These are phyloP conservation scores for Gymnopilus dilepis DNA, from an alignment of 768 basidiomycete species.

Conservation along the genomic window DNA sequence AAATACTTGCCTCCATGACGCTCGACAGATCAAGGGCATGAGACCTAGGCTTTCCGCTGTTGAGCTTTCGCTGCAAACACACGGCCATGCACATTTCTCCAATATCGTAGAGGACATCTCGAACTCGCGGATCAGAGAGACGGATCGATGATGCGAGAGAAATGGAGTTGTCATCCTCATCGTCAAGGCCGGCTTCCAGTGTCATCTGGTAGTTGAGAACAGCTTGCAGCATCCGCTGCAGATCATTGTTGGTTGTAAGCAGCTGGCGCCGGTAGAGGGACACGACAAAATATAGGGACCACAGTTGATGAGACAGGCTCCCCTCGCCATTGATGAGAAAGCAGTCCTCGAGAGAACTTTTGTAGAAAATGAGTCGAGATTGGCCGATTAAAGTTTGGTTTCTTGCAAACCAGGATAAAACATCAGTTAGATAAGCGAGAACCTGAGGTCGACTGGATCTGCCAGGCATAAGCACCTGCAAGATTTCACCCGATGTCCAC, in stretches of 20 bases:
- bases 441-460: neutral
- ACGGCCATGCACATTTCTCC: slow-evolving; percentile 33
- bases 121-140: neutral
- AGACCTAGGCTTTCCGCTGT: slow-evolving; percentile 33
- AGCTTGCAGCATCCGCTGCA: neutral
- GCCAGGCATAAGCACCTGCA: slow-evolving; percentile 4
- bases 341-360: slow-evolving; percentile 17
- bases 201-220: slow-evolving; percentile 18
- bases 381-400: slow-evolving; percentile 10
- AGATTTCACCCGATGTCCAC: slow-evolving; percentile 43
- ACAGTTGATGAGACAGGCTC: slow-evolving; percentile 53
- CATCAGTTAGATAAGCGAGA: neutral
- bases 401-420: neutral
- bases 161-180: slow-evolving; percentile 7
- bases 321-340: slow-evolving; percentile 53
- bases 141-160: neutral
- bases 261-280: slow-evolving; percentile 4
- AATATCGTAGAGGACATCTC: slow-evolving; percentile 15
- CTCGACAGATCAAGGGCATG: slow-evolving; percentile 36
- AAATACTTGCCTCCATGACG: slow-evolving; percentile 40
- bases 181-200: slow-evolving; percentile 5
- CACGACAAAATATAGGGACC: slow-evolving; percentile 41
- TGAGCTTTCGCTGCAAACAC: slow-evolving; percentile 36
- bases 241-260: neutral
- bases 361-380: slow-evolving; percentile 24